Conservation (phyloP, 176 grass and related monocot genomes). For the Ampelocalamus luodianensis region DNA sequence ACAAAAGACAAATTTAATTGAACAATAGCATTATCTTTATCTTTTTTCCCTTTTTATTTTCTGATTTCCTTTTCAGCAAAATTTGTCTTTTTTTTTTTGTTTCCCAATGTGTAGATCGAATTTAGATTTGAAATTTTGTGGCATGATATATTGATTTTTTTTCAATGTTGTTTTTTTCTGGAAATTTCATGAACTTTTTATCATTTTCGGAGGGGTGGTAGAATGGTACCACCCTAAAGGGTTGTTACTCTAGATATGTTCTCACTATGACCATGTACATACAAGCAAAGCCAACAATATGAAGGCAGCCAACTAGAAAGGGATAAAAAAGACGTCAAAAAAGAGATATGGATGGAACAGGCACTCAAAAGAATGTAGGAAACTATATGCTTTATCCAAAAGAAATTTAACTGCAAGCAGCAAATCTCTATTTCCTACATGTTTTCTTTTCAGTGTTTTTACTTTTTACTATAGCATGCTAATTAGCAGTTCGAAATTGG, state of each 20-base stretch:
- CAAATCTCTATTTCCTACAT: background rate
- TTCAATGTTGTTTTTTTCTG: too few relatives aligned
- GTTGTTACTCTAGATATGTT: background rate
- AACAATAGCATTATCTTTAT: too few relatives aligned
- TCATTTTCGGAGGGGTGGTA: background rate
- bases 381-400: background rate
- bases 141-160: too few relatives aligned
- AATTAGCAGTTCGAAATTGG: conserved; percentile 6
- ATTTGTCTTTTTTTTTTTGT: too few relatives aligned
- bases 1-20: too few relatives aligned
- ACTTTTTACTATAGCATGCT: conserved; percentile 2
- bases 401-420: conserved; percentile 12
- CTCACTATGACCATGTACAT: background rate
- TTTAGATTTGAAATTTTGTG: too few relatives aligned
- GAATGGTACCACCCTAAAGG: too few relatives aligned
- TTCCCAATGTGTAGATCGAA: too few relatives aligned
- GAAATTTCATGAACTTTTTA: too few relatives aligned
- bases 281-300: conserved; percentile 12
- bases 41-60: too few relatives aligned
- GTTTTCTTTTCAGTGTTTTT: background rate
- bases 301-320: background rate
- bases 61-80: too few relatives aligned
- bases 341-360: background rate
- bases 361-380: background rate
- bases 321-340: conserved; percentile 10